phyloP scores from a whole-genome alignment of 805 yeast species.

The Yarrowia porcina region DNA sequence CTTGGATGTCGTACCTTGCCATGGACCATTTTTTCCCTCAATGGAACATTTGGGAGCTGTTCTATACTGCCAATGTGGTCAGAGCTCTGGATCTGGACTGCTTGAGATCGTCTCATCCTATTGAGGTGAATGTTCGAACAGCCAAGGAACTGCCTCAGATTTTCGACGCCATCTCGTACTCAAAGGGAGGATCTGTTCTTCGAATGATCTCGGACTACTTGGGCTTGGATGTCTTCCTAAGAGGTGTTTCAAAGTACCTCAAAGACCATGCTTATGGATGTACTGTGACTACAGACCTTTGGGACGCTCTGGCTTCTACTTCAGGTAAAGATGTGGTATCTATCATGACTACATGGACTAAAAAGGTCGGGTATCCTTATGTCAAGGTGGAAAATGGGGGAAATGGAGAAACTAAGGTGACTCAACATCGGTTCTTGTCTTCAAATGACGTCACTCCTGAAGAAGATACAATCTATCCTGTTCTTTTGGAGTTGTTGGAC shows the following conservation, averaged over 20 bases:
- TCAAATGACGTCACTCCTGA: conserved; percentile 58
- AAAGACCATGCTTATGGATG: conserved; percentile 61
- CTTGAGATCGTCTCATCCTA: conserved; percentile 68
- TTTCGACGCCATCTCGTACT: conserved; percentile 76
- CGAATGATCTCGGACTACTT: conserved; percentile 70
- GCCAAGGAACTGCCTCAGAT: conserved; percentile 79
- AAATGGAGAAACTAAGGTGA: conserved; percentile 41
- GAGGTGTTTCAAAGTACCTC: conserved; percentile 70
- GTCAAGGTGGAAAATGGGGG: conserved; percentile 49
- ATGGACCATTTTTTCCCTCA: conserved; percentile 69
- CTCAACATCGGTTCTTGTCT: conserved; percentile 61
- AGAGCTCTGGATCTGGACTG: conserved; percentile 72
- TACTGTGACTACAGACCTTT: conserved; percentile 70
- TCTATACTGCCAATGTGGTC: conserved; percentile 73
- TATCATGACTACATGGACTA: conserved; percentile 70
- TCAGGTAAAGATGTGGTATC: conserved; percentile 57
- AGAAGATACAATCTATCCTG: conserved; percentile 56
- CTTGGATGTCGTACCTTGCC: conserved; percentile 77
- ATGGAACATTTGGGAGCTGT: conserved; percentile 77
- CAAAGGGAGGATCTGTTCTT: conserved; percentile 75
- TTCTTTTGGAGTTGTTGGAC: conserved; percentile 52
- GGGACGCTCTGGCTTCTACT: conserved; percentile 62
- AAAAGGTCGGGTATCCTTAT: conserved; percentile 70
- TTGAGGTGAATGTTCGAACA: conserved; percentile 71
- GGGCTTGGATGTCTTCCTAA: conserved; percentile 64